Conservation (phyloP, 441 rosid species). For the Arabidopsis lyrata region DNA sequence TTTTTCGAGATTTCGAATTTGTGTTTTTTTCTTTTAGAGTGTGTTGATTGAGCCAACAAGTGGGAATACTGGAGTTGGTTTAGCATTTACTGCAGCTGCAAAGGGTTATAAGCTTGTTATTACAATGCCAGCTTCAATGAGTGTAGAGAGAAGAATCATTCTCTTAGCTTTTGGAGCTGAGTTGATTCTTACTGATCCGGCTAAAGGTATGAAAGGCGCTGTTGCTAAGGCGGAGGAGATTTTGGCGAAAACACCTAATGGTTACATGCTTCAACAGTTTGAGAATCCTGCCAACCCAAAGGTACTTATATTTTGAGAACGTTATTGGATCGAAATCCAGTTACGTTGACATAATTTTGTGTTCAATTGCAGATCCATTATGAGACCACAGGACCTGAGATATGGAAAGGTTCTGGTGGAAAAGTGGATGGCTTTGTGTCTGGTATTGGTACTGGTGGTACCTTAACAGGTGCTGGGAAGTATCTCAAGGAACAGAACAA, state of each 20-base stretch:
- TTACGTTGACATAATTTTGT: background rate
- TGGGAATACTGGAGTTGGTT: conserved; percentile 86
- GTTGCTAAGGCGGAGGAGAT: conserved; percentile 86
- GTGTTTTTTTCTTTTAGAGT: conserved; percentile 55
- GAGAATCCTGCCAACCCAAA: conserved; percentile 88
- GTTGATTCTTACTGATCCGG: conserved; percentile 87
- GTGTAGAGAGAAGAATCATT: conserved; percentile 83
- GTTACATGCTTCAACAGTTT: conserved; percentile 88
- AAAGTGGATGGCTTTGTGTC: conserved; percentile 84
- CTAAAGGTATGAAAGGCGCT: conserved; percentile 90
- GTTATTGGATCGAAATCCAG: background rate
- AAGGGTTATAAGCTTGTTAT: conserved; percentile 80
- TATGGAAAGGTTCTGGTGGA: conserved; percentile 81
- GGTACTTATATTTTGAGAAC: conserved; percentile 45
- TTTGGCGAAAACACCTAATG: conserved; percentile 66
- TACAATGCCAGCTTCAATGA: conserved; percentile 94
- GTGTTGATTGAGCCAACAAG: conserved; percentile 86
- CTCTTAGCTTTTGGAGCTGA: conserved; percentile 89
- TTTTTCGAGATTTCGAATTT: background rate
- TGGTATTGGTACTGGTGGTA: conserved; percentile 94
- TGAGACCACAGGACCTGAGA: conserved; percentile 90
- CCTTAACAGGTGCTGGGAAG: conserved; percentile 83
- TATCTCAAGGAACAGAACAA: conserved; percentile 82
- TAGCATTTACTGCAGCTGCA: conserved; percentile 90
- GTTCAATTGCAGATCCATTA: conserved; percentile 60